These are phyloP conservation scores for Amborella trichopoda DNA, from an alignment of 164 flowering plant genomes.

Conservation along the genomic window DNA sequence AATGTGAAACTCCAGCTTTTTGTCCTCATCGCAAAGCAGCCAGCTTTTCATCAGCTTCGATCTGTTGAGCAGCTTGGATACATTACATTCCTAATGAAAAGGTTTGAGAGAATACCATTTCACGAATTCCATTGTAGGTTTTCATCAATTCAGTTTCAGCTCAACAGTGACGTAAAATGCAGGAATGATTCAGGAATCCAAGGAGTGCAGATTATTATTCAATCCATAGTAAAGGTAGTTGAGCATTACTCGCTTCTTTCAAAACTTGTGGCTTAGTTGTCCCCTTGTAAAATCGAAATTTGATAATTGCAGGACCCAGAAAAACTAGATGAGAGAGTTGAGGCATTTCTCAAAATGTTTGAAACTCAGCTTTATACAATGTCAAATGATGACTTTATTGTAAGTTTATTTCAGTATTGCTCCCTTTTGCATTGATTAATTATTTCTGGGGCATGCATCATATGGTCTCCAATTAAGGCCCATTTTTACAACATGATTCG, in stretches of 20 bases:
- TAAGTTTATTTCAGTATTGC: too few relatives aligned
- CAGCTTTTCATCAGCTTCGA: constrained; percentile 93
- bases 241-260: background rate
- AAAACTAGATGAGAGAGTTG: constrained; percentile 63
- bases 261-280: background rate
- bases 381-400: constrained; percentile 68
- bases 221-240: constrained; percentile 83
- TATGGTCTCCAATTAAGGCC: too few relatives aligned
- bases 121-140: too few relatives aligned
- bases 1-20: constrained; percentile 90
- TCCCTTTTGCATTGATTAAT: too few relatives aligned
- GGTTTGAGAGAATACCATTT: constrained; percentile 35
- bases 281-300: background rate
- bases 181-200: constrained; percentile 77
- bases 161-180: too few relatives aligned
- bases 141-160: too few relatives aligned
- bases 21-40: constrained; percentile 80
- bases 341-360: constrained; percentile 64
- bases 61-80: constrained; percentile 98
- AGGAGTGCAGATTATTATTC: constrained; percentile 76
- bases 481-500: too few relatives aligned
- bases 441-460: too few relatives aligned
- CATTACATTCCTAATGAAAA: constrained; percentile 60
- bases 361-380: constrained; percentile 64
- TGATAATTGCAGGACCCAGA: constrained; percentile 66